Evolutionary conservation across 352 stramenopile species (phyloP), one percentile per base, ranked within the genome.

Genomic region (Porosira glacialis): DNA sequence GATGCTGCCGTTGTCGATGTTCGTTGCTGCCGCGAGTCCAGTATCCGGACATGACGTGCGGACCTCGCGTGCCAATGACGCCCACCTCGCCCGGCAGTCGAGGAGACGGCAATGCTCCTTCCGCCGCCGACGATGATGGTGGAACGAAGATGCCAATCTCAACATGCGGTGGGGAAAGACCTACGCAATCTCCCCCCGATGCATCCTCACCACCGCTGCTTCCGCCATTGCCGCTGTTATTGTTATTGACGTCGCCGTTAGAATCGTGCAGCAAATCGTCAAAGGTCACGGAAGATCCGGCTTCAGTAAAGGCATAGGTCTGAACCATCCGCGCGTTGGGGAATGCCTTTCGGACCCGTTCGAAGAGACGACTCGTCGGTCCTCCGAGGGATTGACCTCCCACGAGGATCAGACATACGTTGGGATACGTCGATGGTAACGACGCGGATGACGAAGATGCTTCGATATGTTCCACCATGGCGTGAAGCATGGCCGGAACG

Each of bases 301-400:
- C 86, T 71, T 94, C 89, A 3, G 89, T 92, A 63, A 86, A 93
- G 6, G 89, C 89, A 66, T 90, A 94, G 0, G 87, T 93, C 64
- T 94, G 89, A 11, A 92, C 77, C 30, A 94, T 77, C 52, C 66
- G 57, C 11, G 86, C 83, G 36, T 83, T 81, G 10, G 89, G 87
- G 70, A 93, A 93, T 19, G 56, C 28, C 11, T 45, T 7, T 45
- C 77, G 64, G n/a, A n/a, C n/a, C n/a, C 21, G 83, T 78, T 19
- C 60, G 28, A 21, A 52, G 8, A 51, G 47, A 70, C 13, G 74
- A 35, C 8, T 11, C 39, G 17, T 51, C 48, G 31, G 21, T 52
- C 38, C 58, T 53, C 15, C n/a, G n/a, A 79, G 64, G 15, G 74
- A 84, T 77, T 92, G 86, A 10, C 87, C 89, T 31, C 89, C 89